Evolutionary conservation across 805 yeast genomes (phyloP).

Genomic region (Ogataea paraovalis): DNA sequence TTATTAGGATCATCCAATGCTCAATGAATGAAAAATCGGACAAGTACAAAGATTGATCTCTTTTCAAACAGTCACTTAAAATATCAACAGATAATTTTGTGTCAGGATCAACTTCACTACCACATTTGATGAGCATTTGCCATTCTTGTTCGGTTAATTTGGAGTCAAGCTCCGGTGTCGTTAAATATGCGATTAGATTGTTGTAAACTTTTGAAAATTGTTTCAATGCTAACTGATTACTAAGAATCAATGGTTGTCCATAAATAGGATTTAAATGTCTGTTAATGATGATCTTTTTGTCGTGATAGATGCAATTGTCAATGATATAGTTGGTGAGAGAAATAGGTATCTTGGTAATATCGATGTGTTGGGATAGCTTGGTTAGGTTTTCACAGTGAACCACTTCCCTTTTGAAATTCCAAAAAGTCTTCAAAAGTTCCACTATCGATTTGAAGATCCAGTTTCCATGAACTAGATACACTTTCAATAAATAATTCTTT

Average conservation of each 20-base stretch:
- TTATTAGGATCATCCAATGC: conserved; percentile 29
- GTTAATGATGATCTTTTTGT: conserved; percentile 52
- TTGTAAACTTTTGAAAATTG: conserved; percentile 32
- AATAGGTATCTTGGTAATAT: conserved; percentile 72
- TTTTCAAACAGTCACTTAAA: conserved; percentile 40
- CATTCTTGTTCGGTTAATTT: conserved; percentile 24
- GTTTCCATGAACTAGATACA: conserved; percentile 83
- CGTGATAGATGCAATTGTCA: conserved; percentile 51
- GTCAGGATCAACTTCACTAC: conserved; percentile 21
- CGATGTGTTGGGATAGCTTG: conserved; percentile 47
- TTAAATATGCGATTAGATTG: conserved; percentile 30
- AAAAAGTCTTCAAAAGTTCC: conserved; percentile 63
- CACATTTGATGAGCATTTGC: conserved; percentile 26
- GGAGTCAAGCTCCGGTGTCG: conserved; percentile 24
- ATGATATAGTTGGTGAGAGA: conserved; percentile 65
- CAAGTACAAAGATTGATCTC: conserved; percentile 48
- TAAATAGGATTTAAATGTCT: conserved; percentile 32
- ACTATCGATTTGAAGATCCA: conserved; percentile 82
- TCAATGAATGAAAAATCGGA: conserved; percentile 50
- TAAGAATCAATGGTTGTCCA: conserved; percentile 26
- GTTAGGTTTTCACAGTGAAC: conserved; percentile 35
- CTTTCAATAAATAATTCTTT: conserved; percentile 51
- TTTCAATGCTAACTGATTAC: conserved; percentile 23
- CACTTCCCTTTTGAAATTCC: conserved; percentile 22
- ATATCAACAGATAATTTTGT: conserved; percentile 38